These are phyloP conservation scores for Fusarium sulawesiense DNA, from an alignment of 2,329 filamentous ascomycete genomes.

Conservation along the genomic window DNA sequence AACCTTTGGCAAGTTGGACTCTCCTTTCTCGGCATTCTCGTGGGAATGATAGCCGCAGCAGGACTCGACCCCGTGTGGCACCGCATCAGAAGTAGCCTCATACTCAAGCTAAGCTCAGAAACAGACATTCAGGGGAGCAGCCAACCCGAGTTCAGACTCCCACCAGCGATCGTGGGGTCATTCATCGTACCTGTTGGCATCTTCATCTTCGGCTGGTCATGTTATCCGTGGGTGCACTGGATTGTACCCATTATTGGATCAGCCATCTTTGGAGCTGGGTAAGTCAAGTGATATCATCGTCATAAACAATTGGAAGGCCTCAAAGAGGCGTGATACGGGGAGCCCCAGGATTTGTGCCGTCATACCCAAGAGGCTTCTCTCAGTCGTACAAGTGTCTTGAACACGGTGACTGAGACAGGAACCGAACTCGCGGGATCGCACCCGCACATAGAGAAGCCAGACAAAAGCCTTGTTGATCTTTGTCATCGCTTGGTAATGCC, in stretches of 20 bases:
- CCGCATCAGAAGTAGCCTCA: slow-evolving; percentile 67
- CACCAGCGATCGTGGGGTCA: slow-evolving; percentile 79
- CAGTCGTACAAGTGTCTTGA: neutral
- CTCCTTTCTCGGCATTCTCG: slow-evolving; percentile 77
- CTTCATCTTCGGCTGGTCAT: slow-evolving; percentile 91
- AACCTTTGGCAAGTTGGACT: slow-evolving; percentile 83
- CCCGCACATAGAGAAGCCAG: slow-evolving; percentile 8
- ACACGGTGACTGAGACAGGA: slow-evolving; percentile 27
- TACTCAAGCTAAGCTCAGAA: slow-evolving; percentile 63
- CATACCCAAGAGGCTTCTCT: neutral
- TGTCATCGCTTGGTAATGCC: slow-evolving; percentile 51
- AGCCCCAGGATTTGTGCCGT: neutral
- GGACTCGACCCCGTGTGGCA: slow-evolving; percentile 74
- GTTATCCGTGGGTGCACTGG: slow-evolving; percentile 79
- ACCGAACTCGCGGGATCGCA: slow-evolving; percentile 20
- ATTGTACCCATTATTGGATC: slow-evolving; percentile 80
- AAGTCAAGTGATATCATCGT: slow-evolving; percentile 59
- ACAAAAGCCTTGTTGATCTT: slow-evolving; percentile 17
- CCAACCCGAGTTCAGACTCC: slow-evolving; percentile 89
- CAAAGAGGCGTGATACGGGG: slow-evolving; percentile 3
- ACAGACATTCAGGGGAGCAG: slow-evolving; percentile 66
- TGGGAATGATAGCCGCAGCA: slow-evolving; percentile 75
- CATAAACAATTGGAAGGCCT: slow-evolving; percentile 15
- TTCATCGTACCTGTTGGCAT: slow-evolving; percentile 82
- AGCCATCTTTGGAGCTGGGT: slow-evolving; percentile 76